Percentiles rank a stretch among this genome's conserved stretches.
Conservation (phyloP, 306 rosid genomes). For the Acacia melanoxylon region DNA sequence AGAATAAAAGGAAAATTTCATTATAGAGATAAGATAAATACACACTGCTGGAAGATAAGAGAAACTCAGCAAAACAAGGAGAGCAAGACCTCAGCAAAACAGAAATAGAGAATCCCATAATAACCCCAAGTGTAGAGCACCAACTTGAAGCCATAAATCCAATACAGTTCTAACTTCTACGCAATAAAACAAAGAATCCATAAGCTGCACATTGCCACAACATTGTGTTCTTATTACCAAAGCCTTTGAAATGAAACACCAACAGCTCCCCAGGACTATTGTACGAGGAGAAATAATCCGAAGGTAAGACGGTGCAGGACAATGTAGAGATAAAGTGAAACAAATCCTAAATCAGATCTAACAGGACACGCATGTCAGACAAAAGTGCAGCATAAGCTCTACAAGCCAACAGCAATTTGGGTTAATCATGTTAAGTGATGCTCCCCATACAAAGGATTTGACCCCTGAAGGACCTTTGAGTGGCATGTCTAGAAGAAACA, state of each 20-base stretch:
- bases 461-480: background rate
- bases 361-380: background rate
- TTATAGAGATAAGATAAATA: background rate
- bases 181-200: background rate
- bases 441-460: background rate
- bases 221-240: background rate
- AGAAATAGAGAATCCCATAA: slow-evolving; percentile 2
- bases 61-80: background rate
- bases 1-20: background rate
- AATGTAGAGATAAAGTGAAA: background rate
- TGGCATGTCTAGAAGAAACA: background rate
- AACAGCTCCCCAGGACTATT: background rate
- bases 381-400: background rate
- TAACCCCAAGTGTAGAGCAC: background rate
- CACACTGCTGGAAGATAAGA: slow-evolving; percentile 4
- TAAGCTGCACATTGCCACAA: background rate
- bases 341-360: background rate
- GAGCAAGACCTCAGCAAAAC: background rate
- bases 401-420: background rate
- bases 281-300: background rate
- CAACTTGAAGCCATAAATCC: background rate
- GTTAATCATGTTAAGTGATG: background rate
- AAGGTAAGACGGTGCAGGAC: background rate
- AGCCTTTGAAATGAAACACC: background rate
- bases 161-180: background rate